A percentile compares a stretch with the other conserved stretches of the same genome.
phyloP scores from a whole-genome alignment of 2,329 filamentous ascomycete species.

The Ophiosphaerella narmari region DNA sequence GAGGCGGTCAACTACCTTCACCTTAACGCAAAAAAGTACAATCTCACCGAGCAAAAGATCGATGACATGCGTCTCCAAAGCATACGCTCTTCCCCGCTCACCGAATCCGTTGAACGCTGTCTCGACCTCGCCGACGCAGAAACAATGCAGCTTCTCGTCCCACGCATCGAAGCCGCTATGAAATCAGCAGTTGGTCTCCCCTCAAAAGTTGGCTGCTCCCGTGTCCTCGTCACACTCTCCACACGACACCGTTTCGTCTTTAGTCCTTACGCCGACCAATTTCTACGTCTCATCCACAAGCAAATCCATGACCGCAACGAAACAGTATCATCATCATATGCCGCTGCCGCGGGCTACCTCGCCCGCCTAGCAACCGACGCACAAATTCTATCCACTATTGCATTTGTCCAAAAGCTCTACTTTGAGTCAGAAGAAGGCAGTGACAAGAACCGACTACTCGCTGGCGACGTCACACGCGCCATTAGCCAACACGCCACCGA shows the following conservation, averaged over 20 bases:
- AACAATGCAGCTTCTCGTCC: slow-evolving; percentile 76
- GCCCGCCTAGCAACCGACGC: slow-evolving; percentile 67
- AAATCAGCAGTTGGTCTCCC: slow-evolving; percentile 88
- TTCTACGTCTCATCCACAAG: slow-evolving; percentile 78
- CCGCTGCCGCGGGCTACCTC: slow-evolving; percentile 83
- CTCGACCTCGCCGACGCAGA: slow-evolving; percentile 79
- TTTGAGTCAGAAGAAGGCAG: slow-evolving; percentile 79
- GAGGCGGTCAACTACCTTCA: slow-evolving; percentile 92
- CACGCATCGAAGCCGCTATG: slow-evolving; percentile 75
- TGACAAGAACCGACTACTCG: slow-evolving; percentile 71
- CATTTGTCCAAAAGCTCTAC: slow-evolving; percentile 71
- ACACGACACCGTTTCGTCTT: slow-evolving; percentile 79
- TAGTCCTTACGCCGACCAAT: slow-evolving; percentile 72
- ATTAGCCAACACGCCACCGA: slow-evolving; percentile 88
- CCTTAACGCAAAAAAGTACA: slow-evolving; percentile 81
- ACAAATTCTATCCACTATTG: slow-evolving; percentile 59
- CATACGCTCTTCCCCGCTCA: slow-evolving; percentile 85
- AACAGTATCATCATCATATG: slow-evolving; percentile 88
- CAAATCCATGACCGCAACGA: slow-evolving; percentile 90
- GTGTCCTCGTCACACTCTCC: slow-evolving; percentile 81
- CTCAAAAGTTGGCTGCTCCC: slow-evolving; percentile 88
- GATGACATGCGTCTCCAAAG: slow-evolving; percentile 83
- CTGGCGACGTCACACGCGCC: slow-evolving; percentile 81
- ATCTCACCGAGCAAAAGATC: slow-evolving; percentile 84
- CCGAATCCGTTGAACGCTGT: slow-evolving; percentile 87